Percentiles rank a stretch among this genome's conserved stretches.
phyloP scores from a whole-genome alignment of 805 yeast genomes.

The Metschnikowia henanensis region DNA sequence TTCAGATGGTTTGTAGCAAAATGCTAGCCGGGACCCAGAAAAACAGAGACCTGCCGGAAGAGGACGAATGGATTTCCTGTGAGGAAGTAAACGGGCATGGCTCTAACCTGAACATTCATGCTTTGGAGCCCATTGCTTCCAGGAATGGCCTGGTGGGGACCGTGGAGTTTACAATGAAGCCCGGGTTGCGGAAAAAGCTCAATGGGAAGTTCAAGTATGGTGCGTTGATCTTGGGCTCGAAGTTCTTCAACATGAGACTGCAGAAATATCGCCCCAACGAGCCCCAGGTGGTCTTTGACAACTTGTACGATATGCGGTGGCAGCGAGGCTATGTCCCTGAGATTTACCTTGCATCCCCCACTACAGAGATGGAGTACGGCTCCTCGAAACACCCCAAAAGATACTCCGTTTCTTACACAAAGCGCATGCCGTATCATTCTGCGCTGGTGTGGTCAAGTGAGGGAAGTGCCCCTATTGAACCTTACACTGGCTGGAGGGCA shows the following conservation, averaged over 20 bases:
- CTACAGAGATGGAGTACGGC: background rate
- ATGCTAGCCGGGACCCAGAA: background rate
- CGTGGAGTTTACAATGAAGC: background rate
- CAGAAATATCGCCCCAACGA: background rate
- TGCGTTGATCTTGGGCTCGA: background rate
- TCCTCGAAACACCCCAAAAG: background rate
- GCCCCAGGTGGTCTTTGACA: conserved; percentile 1
- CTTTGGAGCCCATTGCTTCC: background rate
- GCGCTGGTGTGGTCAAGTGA: background rate
- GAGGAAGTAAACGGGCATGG: too few relatives aligned
- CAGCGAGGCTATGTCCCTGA: conserved; percentile 3
- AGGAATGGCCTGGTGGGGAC: background rate
- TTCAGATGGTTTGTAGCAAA: background rate
- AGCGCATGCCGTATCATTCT: background rate
- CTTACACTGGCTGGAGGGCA: background rate
- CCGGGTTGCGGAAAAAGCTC: background rate
- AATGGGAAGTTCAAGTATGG: background rate
- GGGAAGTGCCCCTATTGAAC: background rate
- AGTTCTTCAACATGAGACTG: background rate
- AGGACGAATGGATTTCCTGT: too few relatives aligned
- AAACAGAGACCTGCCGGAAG: background rate
- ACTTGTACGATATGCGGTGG: conserved; percentile 1
- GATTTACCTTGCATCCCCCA: background rate
- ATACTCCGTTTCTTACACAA: background rate
- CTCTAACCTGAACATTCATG: too few relatives aligned